Conservation (phyloP, 129 eudicot genomes). For the Solidago caesia region DNA sequence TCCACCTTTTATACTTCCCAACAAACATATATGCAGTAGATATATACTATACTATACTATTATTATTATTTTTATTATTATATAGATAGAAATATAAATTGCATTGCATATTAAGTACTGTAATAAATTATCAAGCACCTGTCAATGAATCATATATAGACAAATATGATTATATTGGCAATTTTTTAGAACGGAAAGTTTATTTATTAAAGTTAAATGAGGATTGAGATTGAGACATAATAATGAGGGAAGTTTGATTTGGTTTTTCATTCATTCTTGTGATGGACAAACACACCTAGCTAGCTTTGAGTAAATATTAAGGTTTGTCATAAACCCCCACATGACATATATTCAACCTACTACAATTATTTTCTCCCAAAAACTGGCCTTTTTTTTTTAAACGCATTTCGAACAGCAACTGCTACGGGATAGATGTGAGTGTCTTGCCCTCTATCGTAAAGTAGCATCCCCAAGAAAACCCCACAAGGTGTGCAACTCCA, state of each 20-base stretch:
- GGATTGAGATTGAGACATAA: slow-evolving; percentile 29
- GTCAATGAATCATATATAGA: background rate
- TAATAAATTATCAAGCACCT: slow-evolving; percentile 2
- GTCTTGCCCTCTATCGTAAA: too few species aligned
- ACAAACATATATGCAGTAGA: background rate
- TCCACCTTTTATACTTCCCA: slow-evolving; percentile 7
- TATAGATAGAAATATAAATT: too few species aligned
- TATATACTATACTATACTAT: too few species aligned
- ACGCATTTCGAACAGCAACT: background rate
- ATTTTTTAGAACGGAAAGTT: background rate
- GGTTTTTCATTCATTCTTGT: slow-evolving; percentile 33
- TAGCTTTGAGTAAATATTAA: slow-evolving; percentile 39
- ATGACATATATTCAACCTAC: slow-evolving; percentile 35
- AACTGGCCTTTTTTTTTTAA: slow-evolving; percentile 4
- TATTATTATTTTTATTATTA: too few species aligned
- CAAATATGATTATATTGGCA: slow-evolving; percentile 1
- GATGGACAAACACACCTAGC: slow-evolving; percentile 11
- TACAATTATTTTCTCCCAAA: slow-evolving; percentile 30
- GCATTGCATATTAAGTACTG: background rate
- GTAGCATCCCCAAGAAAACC: too few species aligned
- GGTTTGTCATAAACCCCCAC: slow-evolving; percentile 47
- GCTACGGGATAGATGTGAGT: too few species aligned
- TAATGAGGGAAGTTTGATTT: slow-evolving; percentile 37
- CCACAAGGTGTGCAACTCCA: too few species aligned
- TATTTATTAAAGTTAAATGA: background rate